These are phyloP conservation scores for Ceriops tagal DNA, from an alignment of 345 rosid species.

Conservation along the genomic window DNA sequence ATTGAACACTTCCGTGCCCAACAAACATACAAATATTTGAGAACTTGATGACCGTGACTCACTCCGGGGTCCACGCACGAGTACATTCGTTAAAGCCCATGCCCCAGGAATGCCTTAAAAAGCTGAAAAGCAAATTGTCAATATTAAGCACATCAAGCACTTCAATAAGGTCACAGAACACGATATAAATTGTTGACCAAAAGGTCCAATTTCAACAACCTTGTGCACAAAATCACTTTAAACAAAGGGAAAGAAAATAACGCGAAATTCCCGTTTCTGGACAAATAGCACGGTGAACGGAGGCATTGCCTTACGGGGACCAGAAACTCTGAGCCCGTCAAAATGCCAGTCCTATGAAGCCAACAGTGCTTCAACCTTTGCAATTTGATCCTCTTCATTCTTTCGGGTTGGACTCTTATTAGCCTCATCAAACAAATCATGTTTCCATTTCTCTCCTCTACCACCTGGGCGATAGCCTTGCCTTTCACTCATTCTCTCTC, in stretches of 20 bases:
- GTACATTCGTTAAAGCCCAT: no score
- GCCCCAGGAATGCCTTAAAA: neutral
- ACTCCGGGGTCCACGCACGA: no score
- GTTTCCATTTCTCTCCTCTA: slow-evolving; percentile 80
- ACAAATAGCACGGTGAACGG: neutral
- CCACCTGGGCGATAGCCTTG: slow-evolving; percentile 41
- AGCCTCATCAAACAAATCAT: slow-evolving; percentile 81
- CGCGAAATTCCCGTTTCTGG: neutral
- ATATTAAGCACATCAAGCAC: neutral
- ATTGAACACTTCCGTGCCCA: no score
- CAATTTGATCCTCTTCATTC: slow-evolving; percentile 88
- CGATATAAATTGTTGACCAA: neutral
- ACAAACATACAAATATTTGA: no score
- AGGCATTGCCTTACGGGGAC: neutral
- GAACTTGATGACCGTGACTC: no score
- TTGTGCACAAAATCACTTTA: neutral
- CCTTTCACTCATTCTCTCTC: slow-evolving; percentile 53
- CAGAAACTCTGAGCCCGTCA: neutral
- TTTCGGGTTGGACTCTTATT: slow-evolving; percentile 59
- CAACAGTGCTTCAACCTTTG: slow-evolving; percentile 83
- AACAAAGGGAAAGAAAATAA: no score
- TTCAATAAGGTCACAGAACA: neutral
- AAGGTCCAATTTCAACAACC: neutral
- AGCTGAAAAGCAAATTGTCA: neutral
- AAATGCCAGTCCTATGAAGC: slow-evolving; percentile 36